Conservation (phyloP, 2,329 filamentous ascomycete genomes). For the Sarocladiaceae sp. region DNA sequence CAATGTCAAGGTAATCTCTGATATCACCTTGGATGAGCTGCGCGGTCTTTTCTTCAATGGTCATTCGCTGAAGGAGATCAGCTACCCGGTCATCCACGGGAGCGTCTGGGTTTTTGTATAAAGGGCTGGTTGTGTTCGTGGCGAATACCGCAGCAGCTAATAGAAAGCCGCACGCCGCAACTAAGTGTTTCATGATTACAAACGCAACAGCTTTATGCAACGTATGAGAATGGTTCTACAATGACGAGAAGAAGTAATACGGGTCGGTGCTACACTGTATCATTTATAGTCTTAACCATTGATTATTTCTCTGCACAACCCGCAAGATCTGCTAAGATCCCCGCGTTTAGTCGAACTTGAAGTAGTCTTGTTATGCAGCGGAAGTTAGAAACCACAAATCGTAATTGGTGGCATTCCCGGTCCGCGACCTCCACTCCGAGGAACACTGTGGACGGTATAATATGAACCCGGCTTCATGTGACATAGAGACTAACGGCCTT, state of each 20-base stretch:
- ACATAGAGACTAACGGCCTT: not conserved
- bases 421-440: not conserved
- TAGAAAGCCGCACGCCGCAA: not conserved
- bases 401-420: not conserved
- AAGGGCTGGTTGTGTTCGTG: constrained; percentile 21
- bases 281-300: too few species aligned
- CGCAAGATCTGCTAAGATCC: not conserved
- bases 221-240: too few species aligned
- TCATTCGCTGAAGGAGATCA: constrained; percentile 67
- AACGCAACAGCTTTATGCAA: not conserved
- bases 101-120: constrained; percentile 59
- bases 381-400: not conserved
- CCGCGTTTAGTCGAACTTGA: not conserved
- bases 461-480: constrained; percentile 2
- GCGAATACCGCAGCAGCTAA: constrained; percentile 20
- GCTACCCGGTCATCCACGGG: constrained; percentile 57
- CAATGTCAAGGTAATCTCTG: constrained; percentile 66
- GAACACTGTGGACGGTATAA: not conserved
- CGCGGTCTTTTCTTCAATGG: constrained; percentile 64
- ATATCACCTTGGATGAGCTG: constrained; percentile 67
- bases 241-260: too few species aligned
- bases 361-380: not conserved
- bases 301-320: not conserved
- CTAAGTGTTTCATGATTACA: not conserved
- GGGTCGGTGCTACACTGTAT: too few species aligned